phyloP scores from a whole-genome alignment of 2,329 filamentous ascomycete genomes.

The Beauveria asiatica region DNA sequence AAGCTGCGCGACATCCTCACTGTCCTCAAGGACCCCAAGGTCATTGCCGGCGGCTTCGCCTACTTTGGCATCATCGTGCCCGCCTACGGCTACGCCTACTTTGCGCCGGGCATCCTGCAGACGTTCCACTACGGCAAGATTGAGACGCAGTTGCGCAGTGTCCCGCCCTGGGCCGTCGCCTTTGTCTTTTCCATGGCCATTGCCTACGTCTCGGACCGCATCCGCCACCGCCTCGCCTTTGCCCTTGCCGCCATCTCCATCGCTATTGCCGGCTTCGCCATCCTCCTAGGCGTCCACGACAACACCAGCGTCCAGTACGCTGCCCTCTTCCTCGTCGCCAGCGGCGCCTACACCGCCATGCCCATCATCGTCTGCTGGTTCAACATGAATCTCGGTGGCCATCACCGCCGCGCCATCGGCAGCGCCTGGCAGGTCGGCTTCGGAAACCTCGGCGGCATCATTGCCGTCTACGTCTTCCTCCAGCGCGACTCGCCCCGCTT shows the following conservation, averaged over 20 bases:
- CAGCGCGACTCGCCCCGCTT: conserved; percentile 59
- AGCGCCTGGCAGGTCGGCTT: conserved; percentile 72
- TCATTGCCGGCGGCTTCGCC: conserved; percentile 69
- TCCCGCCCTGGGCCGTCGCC: conserved; percentile 55
- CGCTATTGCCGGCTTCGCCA: conserved; percentile 64
- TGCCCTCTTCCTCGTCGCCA: conserved; percentile 72
- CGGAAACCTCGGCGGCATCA: conserved; percentile 72
- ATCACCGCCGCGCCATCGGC: conserved; percentile 61
- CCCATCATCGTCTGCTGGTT: conserved; percentile 80
- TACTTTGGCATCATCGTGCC: conserved; percentile 74
- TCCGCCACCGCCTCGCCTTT: conserved; percentile 67
- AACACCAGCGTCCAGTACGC: conserved; percentile 62
- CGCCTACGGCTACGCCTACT: conserved; percentile 71
- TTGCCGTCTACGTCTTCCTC: conserved; percentile 64
- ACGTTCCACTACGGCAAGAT: conserved; percentile 55
- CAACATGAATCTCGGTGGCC: conserved; percentile 69
- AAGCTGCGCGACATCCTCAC: conserved; percentile 48
- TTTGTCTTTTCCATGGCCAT: conserved; percentile 73
- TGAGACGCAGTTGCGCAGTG: conserved; percentile 48
- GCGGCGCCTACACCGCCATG: conserved; percentile 80
- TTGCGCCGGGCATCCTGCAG: conserved; percentile 62
- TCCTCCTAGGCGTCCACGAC: conserved; percentile 64
- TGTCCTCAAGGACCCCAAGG: conserved; percentile 66
- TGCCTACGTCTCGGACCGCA: conserved; percentile 62
- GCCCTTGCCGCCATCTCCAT: conserved; percentile 64